Base-by-base conservation (phyloP, 495 filamentous ascomycete genomes). In the Collariella sp. region DNA sequence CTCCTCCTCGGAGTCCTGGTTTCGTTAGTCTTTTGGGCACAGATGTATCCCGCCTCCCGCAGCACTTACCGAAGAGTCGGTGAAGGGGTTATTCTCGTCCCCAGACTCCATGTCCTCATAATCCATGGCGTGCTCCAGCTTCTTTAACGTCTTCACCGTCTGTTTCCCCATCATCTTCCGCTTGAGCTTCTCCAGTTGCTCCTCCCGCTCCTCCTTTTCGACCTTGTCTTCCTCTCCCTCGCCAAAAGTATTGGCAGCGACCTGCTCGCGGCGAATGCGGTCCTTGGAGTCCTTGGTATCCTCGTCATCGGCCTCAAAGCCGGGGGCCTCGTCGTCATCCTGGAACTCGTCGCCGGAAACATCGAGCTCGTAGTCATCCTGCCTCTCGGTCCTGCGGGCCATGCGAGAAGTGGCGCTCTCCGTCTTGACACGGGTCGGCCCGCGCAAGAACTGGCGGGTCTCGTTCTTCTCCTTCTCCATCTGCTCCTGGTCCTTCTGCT, bases 241-340 rank as follows among this genome's bases (percentile, higher is more conserved):
- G 53, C 86, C 84, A 58, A 96, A 96, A 7, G 91, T 71, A 61
- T 95, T 95, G 13, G 93, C 91, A 53, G 80, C 81, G 29, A 91
- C 73, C 60, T 93, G 89, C 62, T 98, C 91, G 34, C 87, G 82
- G 56, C 91, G 93, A 56, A 97, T 85, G 56, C 83, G 79, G 50
- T 85, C 83, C 60, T 91, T 85, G 3, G 89, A 81, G n/a, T 88
- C 86, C 64, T 95, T 96, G 0, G 81, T 73, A 39, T 96, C 89
- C 56, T 94, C 88, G 48, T 96, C 89, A 43, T 89, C 86, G 50
- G 84, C 83, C 64, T 94, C 88, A 39, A 94, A 78, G 48, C 74
- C 74, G 12, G 88, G 85, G 42, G 83, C 80, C 63, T 96, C 93
- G 63, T 98, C 93, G 62, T 98, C 93, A 62, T 97, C 69, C 54